These are phyloP conservation scores for Blastobotrys ciferrii DNA, from an alignment of 1,139 yeast genomes.

Conservation along the genomic window DNA sequence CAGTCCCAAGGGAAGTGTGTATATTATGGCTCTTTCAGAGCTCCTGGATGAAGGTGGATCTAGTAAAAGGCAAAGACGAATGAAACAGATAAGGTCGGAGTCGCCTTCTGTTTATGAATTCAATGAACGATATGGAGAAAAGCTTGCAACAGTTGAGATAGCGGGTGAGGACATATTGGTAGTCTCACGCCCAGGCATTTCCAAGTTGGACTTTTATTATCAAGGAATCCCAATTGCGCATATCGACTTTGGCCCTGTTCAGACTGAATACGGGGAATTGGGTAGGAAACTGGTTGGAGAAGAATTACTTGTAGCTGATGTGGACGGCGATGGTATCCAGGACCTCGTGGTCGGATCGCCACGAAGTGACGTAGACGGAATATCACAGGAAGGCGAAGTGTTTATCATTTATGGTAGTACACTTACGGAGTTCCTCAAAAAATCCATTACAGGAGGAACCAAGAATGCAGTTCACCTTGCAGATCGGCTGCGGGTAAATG, in stretches of 20 bases:
- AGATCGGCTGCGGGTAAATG: not conserved
- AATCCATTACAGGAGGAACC: not conserved
- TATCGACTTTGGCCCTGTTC: slow-evolving; percentile 25
- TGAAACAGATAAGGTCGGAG: not conserved
- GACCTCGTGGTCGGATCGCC: slow-evolving; percentile 49
- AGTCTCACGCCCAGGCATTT: slow-evolving; percentile 38
- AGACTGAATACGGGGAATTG: slow-evolving; percentile 35
- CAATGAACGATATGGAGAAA: slow-evolving; percentile 34
- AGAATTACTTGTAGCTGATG: slow-evolving; percentile 34
- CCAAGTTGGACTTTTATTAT: slow-evolving; percentile 32
- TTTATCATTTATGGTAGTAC: slow-evolving; percentile 39
- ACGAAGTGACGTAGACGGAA: slow-evolving; percentile 35
- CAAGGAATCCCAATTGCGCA: slow-evolving; percentile 27
- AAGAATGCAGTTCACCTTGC: not conserved
- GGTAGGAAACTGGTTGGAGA: slow-evolving; percentile 44
- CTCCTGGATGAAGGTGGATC: not conserved
- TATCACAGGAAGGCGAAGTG: slow-evolving; percentile 45
- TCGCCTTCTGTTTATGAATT: slow-evolving; percentile 8
- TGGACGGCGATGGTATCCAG: slow-evolving; percentile 39
- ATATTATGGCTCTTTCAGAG: slow-evolving; percentile 21
- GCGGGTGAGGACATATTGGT: slow-evolving; percentile 30
- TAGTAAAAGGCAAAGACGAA: not conserved
- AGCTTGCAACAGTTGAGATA: slow-evolving; percentile 23
- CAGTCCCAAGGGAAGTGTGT: slow-evolving; percentile 26
- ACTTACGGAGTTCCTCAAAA: not conserved